phyloP scores from a whole-genome alignment of 148 eudicot genomes.

The Polygonum aviculare region DNA sequence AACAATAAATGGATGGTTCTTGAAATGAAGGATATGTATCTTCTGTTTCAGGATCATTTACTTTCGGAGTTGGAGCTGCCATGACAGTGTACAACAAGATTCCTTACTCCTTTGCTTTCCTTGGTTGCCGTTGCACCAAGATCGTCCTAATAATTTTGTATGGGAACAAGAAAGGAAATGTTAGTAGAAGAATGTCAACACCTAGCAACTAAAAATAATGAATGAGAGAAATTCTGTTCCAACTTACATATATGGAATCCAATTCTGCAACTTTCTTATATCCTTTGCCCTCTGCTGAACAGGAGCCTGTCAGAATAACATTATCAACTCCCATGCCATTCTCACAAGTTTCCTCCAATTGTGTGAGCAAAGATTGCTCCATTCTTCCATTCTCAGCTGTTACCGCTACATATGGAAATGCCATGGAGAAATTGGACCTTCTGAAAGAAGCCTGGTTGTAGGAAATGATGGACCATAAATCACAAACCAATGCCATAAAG shows the following conservation, averaged over 20 bases:
- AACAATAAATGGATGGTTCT: neutral
- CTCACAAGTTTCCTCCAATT: constrained; percentile 64
- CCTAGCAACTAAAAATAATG: neutral
- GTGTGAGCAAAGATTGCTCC: constrained; percentile 54
- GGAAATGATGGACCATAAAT: neutral
- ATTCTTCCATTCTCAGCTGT: constrained; percentile 44
- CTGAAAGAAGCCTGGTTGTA: constrained; percentile 51
- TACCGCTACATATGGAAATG: constrained; percentile 68
- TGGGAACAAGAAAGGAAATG: neutral
- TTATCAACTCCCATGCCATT: constrained; percentile 34
- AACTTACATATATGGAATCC: constrained; percentile 11
- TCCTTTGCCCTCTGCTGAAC: constrained; percentile 54
- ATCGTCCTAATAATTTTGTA: neutral
- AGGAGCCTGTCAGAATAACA: constrained; percentile 57
- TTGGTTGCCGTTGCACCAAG: neutral
- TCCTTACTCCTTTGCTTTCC: constrained; percentile 33
- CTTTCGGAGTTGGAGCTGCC: constrained; percentile 52
- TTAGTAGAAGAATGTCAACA: neutral
- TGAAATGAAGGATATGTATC: neutral
- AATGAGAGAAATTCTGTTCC: neutral
- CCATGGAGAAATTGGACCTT: constrained; percentile 69
- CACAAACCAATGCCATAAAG: neutral
- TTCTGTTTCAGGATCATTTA: constrained; percentile 15
- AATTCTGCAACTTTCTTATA: constrained; percentile 44
- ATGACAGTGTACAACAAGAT: constrained; percentile 61